Percentiles rank a stretch among this genome's conserved stretches.
Conservation (phyloP, 176 grass and related monocot species). For the Oryza punctata region DNA sequence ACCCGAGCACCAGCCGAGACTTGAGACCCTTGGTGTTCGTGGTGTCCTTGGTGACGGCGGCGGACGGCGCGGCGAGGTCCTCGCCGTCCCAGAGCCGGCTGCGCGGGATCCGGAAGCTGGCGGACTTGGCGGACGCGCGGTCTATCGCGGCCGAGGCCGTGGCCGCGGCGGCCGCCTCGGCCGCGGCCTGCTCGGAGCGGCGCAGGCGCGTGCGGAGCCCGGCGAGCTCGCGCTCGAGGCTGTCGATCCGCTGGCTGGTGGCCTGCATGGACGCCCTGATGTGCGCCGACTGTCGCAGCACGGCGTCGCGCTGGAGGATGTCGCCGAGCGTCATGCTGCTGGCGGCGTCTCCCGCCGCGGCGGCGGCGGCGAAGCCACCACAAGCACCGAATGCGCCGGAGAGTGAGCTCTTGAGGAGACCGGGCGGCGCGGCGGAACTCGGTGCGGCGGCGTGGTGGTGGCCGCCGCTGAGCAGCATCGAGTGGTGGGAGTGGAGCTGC, state of each 20-base stretch:
- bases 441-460: neutral
- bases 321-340: conserved; percentile 69
- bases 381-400: conserved; percentile 10
- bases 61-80: conserved; percentile 34
- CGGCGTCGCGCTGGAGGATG: conserved; percentile 82
- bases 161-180: neutral
- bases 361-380: neutral
- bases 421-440: neutral
- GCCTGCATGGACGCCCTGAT: conserved; percentile 80
- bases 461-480: conserved; percentile 48
- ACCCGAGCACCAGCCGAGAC: conserved; percentile 71
- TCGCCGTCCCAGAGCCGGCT: conserved; percentile 60
- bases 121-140: conserved; percentile 43
- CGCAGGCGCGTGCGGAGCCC: conserved; percentile 64
- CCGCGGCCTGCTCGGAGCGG: conserved; percentile 56
- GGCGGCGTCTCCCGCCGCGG: neutral
- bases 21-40: conserved; percentile 38
- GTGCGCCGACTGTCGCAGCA: conserved; percentile 70
- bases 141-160: conserved; percentile 32
- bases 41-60: conserved; percentile 32
- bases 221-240: conserved; percentile 79
- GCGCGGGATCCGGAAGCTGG: conserved; percentile 65
- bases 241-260: conserved; percentile 72
- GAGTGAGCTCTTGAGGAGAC: conserved; percentile 30
- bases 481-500: conserved; percentile 90